Conservation (phyloP, 768 basidiomycete genomes). For the Pilatotrama ljubarskyi region DNA sequence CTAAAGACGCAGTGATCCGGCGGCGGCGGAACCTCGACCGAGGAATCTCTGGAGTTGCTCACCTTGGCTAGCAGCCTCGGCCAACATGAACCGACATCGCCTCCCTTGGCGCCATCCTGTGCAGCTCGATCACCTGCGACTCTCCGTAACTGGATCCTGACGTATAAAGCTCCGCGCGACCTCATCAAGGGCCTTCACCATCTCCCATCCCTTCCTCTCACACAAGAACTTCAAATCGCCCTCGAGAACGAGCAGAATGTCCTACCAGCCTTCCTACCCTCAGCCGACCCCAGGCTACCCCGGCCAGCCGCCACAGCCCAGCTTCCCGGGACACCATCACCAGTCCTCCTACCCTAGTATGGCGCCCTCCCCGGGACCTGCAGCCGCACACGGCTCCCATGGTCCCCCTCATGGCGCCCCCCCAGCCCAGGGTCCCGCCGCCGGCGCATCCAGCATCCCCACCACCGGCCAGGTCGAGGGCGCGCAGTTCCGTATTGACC, state of each 20-base stretch:
- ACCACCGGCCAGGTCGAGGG: slow-evolving; percentile 32
- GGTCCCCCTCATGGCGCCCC: background rate
- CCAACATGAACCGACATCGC: background rate
- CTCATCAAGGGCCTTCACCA: too few species aligned
- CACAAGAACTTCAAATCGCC: too few species aligned
- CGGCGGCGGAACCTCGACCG: too few species aligned
- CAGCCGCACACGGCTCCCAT: background rate
- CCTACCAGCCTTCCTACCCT: slow-evolving; percentile 14
- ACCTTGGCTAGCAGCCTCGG: background rate
- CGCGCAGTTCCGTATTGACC: slow-evolving; percentile 30
- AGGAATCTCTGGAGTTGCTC: too few species aligned
- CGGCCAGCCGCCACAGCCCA: slow-evolving; percentile 6
- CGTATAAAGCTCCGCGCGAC: background rate
- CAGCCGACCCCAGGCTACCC: slow-evolving; percentile 13
- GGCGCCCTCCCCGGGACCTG: slow-evolving; percentile 1
- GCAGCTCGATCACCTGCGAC: background rate
- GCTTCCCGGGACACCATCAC: background rate
- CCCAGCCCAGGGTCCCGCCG: background rate
- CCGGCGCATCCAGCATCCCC: background rate
- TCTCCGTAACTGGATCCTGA: background rate
- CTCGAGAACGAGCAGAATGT: slow-evolving; percentile 6
- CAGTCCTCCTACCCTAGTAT: background rate
- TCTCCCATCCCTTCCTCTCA: too few species aligned
- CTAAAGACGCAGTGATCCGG: too few species aligned
- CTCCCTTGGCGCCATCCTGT: background rate